phyloP scores from a whole-genome alignment of 2,329 filamentous ascomycete species.

The Curvularia spicifera region DNA sequence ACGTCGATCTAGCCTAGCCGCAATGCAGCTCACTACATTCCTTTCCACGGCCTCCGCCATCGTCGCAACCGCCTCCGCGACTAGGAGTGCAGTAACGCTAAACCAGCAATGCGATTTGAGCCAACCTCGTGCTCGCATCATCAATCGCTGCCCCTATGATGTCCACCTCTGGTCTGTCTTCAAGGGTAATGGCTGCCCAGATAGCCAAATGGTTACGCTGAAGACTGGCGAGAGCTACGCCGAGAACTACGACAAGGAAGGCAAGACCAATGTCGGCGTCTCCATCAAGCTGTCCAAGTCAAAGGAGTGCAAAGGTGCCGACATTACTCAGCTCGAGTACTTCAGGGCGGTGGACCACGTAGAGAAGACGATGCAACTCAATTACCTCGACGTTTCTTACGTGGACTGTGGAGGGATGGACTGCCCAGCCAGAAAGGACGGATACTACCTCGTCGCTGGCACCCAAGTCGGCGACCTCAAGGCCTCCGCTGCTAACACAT shows the following conservation, averaged over 20 bases:
- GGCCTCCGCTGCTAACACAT: conserved; percentile 33
- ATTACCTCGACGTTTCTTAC: conserved; percentile 50
- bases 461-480: conserved; percentile 23
- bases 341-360: conserved; percentile 27
- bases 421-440: conserved; percentile 45
- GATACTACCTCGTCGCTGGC: conserved; percentile 43
- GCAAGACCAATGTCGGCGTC: conserved; percentile 33
- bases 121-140: conserved; percentile 36
- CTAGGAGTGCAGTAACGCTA: conserved; percentile 24
- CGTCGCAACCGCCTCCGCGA: conserved; percentile 37
- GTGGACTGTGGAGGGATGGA: conserved; percentile 41
- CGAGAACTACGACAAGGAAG: conserved; percentile 39
- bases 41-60: conserved; percentile 41
- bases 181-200: conserved; percentile 36
- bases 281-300: conserved; percentile 52
- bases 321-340: conserved; percentile 51
- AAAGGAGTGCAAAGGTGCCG: conserved; percentile 34
- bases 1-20: conserved; percentile 26
- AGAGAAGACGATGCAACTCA: conserved; percentile 20
- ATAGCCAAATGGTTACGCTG: conserved; percentile 31
- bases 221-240: conserved; percentile 39
- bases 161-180: conserved; percentile 51
- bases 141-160: conserved; percentile 49
- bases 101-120: conserved; percentile 24
- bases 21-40: conserved; percentile 45